A percentile compares a stretch with the other conserved stretches of the same genome.
Conservation (phyloP, 805 yeast species). For the Metschnikowia arizonensis region DNA sequence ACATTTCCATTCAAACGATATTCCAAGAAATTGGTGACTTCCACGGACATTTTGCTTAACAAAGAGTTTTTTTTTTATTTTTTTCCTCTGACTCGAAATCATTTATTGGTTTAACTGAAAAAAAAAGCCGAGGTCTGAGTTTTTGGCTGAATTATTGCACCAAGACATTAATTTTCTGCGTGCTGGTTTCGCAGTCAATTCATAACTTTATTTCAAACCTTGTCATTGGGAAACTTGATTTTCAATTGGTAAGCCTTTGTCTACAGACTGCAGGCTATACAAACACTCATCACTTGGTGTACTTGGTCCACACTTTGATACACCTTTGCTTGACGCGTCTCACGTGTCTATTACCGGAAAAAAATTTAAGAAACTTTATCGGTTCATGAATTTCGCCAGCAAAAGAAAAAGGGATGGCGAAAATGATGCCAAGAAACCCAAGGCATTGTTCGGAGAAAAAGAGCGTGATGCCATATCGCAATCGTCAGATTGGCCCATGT, state of each 20-base stretch:
- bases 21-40: background rate
- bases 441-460: slow-evolving; percentile 18
- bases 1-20: background rate
- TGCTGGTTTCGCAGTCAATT: slow-evolving; percentile 3
- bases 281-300: no score
- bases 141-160: background rate
- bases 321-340: background rate
- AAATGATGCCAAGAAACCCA: slow-evolving; percentile 20
- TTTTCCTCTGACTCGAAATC: no score
- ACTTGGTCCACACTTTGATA: no score
- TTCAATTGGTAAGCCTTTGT: no score
- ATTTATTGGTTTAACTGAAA: no score
- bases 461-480: slow-evolving; percentile 16
- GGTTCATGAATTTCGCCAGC: slow-evolving; percentile 6
- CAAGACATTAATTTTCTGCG: background rate
- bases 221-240: no score
- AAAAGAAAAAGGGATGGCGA: slow-evolving; percentile 26
- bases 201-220: no score
- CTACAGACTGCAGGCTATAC: no score
- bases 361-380: no score
- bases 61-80: no score
- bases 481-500: slow-evolving; percentile 49
- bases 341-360: no score
- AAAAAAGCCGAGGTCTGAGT: background rate
- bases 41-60: no score